Evolutionary conservation across 371 early-diverging fungal genomes (phyloP).

Genomic region (Conidiobolus incongruus): DNA sequence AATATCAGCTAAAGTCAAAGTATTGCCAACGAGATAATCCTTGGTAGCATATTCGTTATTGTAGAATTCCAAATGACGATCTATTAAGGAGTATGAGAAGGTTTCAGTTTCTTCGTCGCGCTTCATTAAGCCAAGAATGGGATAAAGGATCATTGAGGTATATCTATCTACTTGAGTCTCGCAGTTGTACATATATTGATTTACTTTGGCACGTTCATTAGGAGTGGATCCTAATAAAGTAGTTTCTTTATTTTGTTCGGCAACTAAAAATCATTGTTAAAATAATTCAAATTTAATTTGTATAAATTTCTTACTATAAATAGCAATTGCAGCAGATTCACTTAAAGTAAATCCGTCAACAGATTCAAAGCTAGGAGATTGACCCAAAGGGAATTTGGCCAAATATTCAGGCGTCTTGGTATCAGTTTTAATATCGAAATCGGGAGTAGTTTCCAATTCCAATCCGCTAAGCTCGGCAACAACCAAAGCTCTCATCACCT

Average conservation of each 20-base stretch:
- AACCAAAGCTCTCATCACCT: no score
- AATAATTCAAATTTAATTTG: not conserved
- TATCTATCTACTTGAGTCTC: conserved; percentile 32
- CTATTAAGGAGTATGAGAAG: conserved; percentile 35
- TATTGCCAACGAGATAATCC: conserved; percentile 83
- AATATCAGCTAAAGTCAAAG: conserved; percentile 77
- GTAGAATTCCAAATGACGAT: conserved; percentile 32
- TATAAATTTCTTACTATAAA: conserved; percentile 34
- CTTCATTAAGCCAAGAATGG: conserved; percentile 33
- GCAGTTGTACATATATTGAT: conserved; percentile 51
- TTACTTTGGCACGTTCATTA: conserved; percentile 51
- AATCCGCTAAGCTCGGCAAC: conserved; percentile 6
- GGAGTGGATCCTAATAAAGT: conserved; percentile 35
- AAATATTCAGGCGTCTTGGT: conserved; percentile 58
- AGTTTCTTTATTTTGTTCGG: conserved; percentile 33
- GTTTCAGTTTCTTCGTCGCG: conserved; percentile 41
- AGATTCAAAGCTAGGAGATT: conserved; percentile 47
- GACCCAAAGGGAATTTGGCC: conserved; percentile 35
- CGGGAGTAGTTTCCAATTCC: conserved; percentile 26
- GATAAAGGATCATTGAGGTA: conserved; percentile 28
- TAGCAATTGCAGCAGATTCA: conserved; percentile 73
- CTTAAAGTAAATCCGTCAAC: conserved; percentile 33
- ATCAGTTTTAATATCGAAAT: conserved; percentile 38
- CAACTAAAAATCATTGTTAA: conserved; percentile 9
- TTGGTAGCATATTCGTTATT: conserved; percentile 48